Percentiles rank a stretch among this genome's conserved stretches.
phyloP scores from a whole-genome alignment of 2,329 filamentous ascomycete species.

The Biscogniauxia sp. region DNA sequence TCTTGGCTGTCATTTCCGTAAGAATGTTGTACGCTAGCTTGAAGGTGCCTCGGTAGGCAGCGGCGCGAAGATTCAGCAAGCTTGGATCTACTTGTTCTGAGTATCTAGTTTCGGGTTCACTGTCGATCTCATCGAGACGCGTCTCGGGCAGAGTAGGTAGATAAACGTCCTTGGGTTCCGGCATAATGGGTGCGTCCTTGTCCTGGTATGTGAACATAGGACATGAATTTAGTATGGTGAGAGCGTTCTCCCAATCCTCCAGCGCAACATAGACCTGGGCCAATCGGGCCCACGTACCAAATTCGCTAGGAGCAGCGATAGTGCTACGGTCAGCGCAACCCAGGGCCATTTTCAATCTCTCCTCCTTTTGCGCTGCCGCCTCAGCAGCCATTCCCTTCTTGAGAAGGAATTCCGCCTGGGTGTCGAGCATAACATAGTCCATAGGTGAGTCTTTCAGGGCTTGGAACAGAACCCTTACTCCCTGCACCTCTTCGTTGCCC shows the following conservation, averaged over 20 bases:
- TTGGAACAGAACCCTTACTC: constrained; percentile 82
- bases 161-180: constrained; percentile 83
- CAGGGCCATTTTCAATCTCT: constrained; percentile 78
- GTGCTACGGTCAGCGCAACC: constrained; percentile 94
- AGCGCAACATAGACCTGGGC: constrained; percentile 91
- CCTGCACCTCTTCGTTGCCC: constrained; percentile 96
- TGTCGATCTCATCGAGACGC: constrained; percentile 92
- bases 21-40: constrained; percentile 90
- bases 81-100: constrained; percentile 85
- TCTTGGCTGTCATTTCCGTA: constrained; percentile 93
- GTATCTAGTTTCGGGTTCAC: constrained; percentile 77
- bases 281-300: constrained; percentile 91
- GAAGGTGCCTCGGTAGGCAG: constrained; percentile 92
- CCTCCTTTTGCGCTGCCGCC: constrained; percentile 54
- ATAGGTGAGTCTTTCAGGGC: constrained; percentile 89
- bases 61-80: constrained; percentile 79
- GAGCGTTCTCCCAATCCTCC: constrained; percentile 94
- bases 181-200: constrained; percentile 93
- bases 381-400: constrained; percentile 68
- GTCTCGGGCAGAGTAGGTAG: constrained; percentile 87
- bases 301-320: constrained; percentile 92
- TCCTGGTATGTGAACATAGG: constrained; percentile 99
- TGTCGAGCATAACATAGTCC: constrained; percentile 95
- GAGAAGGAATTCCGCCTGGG: constrained; percentile 88
- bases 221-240: constrained; percentile 95